Base-by-base conservation (phyloP, 2,329 filamentous ascomycete genomes). In the Xylaria sp. region DNA sequence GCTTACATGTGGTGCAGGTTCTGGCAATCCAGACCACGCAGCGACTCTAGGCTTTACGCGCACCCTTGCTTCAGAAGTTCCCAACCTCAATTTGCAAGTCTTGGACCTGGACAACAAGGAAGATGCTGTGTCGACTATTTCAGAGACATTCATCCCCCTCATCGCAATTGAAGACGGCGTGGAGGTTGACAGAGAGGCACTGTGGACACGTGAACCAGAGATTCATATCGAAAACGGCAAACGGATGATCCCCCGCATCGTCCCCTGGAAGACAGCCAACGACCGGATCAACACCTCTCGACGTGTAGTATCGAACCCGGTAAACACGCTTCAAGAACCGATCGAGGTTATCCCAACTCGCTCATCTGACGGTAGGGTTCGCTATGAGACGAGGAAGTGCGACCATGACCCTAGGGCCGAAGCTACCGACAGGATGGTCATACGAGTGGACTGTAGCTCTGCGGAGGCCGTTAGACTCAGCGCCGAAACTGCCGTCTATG, bases 381-480 rank as follows among this genome's bases (percentile, higher is more conserved):
- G 60, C 4, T 69, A 69, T 50, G 61, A 63, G 24, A 52, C 59
- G 22, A 55, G 39, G 45, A 37, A 24, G 9, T 46, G 8, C 8
- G 43, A 29, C 29, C 41, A 22, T 1, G 29, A 18, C 38, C 6
- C 20, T 18, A 34, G 17, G 39, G 11, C 53, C 7, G 20, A 34
- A 9, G 6, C 37, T 2, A 26, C 37, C 1, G 52, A 48, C 18
- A 34, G 56, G 19, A 50, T 60, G 7, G 17, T 49, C 2, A 63
- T 74, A 18, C 64, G 68, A 29, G 72, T 75, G 0, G 60, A 71
- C 18, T 76, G 73, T 62, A 76, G 75, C 62, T 72, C 69, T 0
- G 61, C 66, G 0, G 58, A 67, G 11, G 57, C 67, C 0, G n/a
- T 74, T n/a, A 65, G 59, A 20, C 40, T 71, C 1, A 60, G 57